Conservation (phyloP, 2,329 filamentous ascomycete genomes). For the Cytospora chrysosperma region DNA sequence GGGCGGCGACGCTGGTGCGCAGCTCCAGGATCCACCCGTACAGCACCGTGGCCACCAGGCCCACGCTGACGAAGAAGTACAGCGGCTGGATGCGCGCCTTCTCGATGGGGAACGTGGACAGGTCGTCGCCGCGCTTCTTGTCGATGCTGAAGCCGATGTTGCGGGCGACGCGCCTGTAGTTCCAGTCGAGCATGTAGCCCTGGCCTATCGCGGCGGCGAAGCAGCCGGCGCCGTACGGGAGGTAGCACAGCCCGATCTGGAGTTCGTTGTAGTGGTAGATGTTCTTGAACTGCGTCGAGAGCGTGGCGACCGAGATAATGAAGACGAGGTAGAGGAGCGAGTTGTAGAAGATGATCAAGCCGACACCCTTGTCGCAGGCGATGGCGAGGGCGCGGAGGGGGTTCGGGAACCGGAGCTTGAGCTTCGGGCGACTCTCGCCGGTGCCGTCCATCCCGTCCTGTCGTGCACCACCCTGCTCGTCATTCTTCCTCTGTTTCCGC, state of each 20-base stretch:
- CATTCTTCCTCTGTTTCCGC: conserved; percentile 34
- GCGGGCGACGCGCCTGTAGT: conserved; percentile 67
- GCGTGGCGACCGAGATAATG: conserved; percentile 52
- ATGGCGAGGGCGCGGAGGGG: conserved; percentile 55
- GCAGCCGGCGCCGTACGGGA: conserved; percentile 54
- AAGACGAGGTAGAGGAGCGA: conserved; percentile 57
- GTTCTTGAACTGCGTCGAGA: conserved; percentile 50
- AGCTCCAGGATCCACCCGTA: conserved; percentile 59
- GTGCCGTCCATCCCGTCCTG: not conserved
- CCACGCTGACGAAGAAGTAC: conserved; percentile 53
- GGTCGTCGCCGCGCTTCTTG: conserved; percentile 54
- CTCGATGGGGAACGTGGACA: conserved; percentile 55
- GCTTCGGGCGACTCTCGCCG: conserved; percentile 3
- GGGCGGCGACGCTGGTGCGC: conserved; percentile 51
- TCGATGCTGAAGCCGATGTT: conserved; percentile 61
- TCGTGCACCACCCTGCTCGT: conserved; percentile 30
- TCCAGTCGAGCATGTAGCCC: conserved; percentile 62
- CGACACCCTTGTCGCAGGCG: conserved; percentile 58
- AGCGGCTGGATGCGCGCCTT: conserved; percentile 54
- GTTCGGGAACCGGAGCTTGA: conserved; percentile 53
- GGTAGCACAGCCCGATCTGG: conserved; percentile 53
- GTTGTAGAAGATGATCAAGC: conserved; percentile 51
- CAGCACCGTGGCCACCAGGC: conserved; percentile 50
- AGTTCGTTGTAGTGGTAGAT: conserved; percentile 53
- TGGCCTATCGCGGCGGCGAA: conserved; percentile 49